Evolutionary conservation across 345 rosid species (phyloP), one percentile per base, ranked within the genome.

Genomic region (Microcos paniculata): DNA sequence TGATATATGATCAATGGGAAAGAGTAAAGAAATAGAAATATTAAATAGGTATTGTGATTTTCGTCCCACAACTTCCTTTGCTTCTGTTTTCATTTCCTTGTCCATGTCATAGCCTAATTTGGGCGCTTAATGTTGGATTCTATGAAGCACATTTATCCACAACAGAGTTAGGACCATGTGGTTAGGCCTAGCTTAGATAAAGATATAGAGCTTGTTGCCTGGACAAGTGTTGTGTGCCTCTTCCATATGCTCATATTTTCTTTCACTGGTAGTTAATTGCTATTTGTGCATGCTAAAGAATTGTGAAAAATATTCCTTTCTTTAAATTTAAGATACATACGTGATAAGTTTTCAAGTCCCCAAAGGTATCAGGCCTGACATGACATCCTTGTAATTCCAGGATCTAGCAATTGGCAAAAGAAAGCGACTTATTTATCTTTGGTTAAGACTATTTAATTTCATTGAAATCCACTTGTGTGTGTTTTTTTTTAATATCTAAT

Each of bases 21-120:
- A n/a, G n/a, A n/a, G n/a, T n/a, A n/a, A n/a, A n/a, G n/a, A n/a
- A n/a, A n/a, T n/a, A n/a, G n/a, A n/a, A n/a, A n/a, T n/a, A n/a
- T n/a, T n/a, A n/a, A n/a, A n/a, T n/a, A n/a, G n/a, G n/a, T n/a
- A n/a, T n/a, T n/a, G n/a, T n/a, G n/a, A n/a, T n/a, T n/a, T n/a
- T n/a, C n/a, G n/a, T n/a, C n/a, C n/a, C 38, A 21, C 35, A 48
- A 70, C 56, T 72, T 76, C 12, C 43, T 62, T 76, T 45, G 28
- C 43, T 30, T 18, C 14, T 68, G 28, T 74, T 42, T 28, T 23
- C 62, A 76, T 33, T 71, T 72, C 40, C 46, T 68, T 26, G 57
- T 46, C 52, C 24, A 12, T 57, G 62, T 26, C 62, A 26, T 23
- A 23, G 35, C 12, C n/a, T 55, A 8, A 19, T 8, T 9, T 63